Evolutionary conservation across 2,329 filamentous ascomycete species (phyloP).

Genomic region (Chrysoporthe cubensis): DNA sequence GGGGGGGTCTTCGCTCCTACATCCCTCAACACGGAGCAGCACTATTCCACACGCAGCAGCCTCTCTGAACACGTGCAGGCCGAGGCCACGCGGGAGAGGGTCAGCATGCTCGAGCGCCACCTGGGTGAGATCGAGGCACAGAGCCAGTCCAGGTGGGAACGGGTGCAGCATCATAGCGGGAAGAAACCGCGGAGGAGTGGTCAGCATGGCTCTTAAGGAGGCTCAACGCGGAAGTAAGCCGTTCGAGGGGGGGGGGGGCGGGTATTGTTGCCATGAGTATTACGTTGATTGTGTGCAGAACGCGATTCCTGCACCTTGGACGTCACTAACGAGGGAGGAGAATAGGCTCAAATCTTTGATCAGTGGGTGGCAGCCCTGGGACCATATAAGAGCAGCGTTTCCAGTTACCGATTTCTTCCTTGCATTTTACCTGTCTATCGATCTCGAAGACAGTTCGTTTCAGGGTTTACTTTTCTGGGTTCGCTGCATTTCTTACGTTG

Average conservation of each 20-base stretch:
- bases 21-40: background rate
- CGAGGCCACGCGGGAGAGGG: background rate
- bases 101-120: background rate
- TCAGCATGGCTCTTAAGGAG: background rate
- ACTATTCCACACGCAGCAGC: background rate
- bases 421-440: too few relatives aligned
- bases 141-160: background rate
- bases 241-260: background rate
- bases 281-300: background rate
- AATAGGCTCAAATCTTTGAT: background rate
- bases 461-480: too few relatives aligned
- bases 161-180: background rate
- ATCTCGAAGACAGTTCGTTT: too few relatives aligned
- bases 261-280: background rate
- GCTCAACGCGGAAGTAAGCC: background rate
- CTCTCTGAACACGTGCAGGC: background rate
- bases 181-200: background rate
- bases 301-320: background rate
- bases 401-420: too few relatives aligned
- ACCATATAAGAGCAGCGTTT: too few relatives aligned
- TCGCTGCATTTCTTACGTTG: too few relatives aligned
- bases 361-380: too few relatives aligned
- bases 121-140: background rate
- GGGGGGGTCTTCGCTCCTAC: background rate
- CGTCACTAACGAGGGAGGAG: background rate